Conservation (phyloP, 352 stramenopile genomes). For the Globisporangium mamillatum region DNA sequence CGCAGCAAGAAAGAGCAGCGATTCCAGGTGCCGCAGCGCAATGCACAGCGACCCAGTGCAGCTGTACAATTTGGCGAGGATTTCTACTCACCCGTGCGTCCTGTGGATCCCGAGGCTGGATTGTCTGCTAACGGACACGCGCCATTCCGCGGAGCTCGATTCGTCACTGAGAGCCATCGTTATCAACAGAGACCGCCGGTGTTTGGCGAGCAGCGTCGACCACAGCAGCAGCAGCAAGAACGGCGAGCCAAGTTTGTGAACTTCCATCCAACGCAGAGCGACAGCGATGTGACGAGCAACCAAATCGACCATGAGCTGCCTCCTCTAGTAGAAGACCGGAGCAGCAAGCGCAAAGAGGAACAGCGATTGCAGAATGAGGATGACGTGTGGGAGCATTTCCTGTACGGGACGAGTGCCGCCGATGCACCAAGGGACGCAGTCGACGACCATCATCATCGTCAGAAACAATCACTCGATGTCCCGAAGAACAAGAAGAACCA, state of each 20-base stretch:
- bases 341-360: slow-evolving; percentile 21
- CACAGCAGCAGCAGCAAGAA: slow-evolving; percentile 1
- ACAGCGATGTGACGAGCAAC: slow-evolving; percentile 8
- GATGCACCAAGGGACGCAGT: not conserved
- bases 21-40: slow-evolving; percentile 2
- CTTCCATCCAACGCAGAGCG: not conserved
- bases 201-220: not conserved
- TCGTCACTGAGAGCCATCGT: not conserved
- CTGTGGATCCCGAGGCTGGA: not conserved
- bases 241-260: not conserved
- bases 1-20: slow-evolving; percentile 1
- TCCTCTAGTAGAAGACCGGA: not conserved
- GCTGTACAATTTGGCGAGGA: slow-evolving; percentile 5
- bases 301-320: slow-evolving; percentile 15
- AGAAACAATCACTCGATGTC: not conserved
- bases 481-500: not conserved
- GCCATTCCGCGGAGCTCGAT: slow-evolving; percentile 11
- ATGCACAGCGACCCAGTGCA: not conserved
- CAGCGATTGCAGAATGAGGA: slow-evolving; percentile 24
- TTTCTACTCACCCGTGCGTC: slow-evolving; percentile 38
- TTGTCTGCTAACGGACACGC: not conserved
- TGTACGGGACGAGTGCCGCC: slow-evolving; percentile 26
- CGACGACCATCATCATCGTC: slow-evolving; percentile 11
- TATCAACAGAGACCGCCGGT: not conserved
- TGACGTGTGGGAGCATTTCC: slow-evolving; percentile 39